Conservation (phyloP, 2,329 filamentous ascomycete genomes). For the Ophiostoma australiae region DNA sequence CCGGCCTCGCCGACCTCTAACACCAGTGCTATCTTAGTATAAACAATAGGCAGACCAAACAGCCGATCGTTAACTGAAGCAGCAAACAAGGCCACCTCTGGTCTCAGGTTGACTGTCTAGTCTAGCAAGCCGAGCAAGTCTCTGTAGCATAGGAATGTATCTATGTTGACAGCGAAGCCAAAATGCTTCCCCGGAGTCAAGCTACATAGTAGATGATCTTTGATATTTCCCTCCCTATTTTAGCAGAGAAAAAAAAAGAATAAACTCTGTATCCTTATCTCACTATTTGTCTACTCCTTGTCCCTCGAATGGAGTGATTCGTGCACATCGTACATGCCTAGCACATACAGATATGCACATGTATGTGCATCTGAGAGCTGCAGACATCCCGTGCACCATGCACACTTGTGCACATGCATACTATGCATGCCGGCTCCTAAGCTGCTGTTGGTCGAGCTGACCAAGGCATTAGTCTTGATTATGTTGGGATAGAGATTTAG, state of each 20-base stretch:
- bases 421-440: conserved; percentile 7
- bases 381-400: conserved; percentile 3
- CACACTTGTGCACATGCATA: conserved; percentile 11
- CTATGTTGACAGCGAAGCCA: background rate
- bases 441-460: background rate
- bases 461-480: background rate
- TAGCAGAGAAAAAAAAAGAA: too few relatives aligned
- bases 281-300: background rate
- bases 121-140: background rate
- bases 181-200: background rate
- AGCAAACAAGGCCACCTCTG: background rate
- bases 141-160: too few relatives aligned
- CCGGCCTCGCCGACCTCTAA: background rate
- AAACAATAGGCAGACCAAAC: background rate
- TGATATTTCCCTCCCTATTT: background rate
- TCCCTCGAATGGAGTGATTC: too few relatives aligned
- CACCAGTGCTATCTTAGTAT: background rate
- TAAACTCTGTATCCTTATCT: background rate
- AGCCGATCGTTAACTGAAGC: background rate
- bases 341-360: conserved; percentile 6
- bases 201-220: background rate
- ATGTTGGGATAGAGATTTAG: background rate
- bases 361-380: conserved; percentile 3
- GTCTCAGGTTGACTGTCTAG: background rate
- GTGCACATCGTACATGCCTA: conserved; percentile 2